A percentile compares a stretch with the other conserved stretches of the same genome.
Conservation (phyloP, 306 rosid genomes). For the Benincasa hispida region DNA sequence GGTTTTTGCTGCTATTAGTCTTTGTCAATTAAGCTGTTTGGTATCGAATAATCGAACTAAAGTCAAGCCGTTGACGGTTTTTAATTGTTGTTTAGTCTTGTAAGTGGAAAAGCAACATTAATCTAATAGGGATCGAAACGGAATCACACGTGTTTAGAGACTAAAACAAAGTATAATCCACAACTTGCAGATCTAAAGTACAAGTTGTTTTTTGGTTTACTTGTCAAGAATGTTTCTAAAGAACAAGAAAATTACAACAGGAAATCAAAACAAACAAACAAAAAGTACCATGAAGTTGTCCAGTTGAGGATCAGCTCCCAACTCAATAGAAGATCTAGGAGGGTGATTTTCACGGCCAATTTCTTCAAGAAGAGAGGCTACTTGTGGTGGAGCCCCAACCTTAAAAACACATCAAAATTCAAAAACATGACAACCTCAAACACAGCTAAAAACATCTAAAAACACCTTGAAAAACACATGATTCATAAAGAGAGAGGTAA, state of each 20-base stretch:
- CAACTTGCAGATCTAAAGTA: neutral
- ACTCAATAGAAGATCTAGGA: slow-evolving; percentile 16
- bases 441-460: no score
- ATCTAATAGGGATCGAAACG: neutral
- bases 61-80: no score
- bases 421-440: neutral
- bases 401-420: slow-evolving; percentile 12
- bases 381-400: slow-evolving; percentile 82
- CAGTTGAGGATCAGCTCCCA: slow-evolving; percentile 82
- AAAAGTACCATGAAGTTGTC: slow-evolving; percentile 63
- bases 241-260: neutral
- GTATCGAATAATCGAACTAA: no score
- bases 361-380: slow-evolving; percentile 50
- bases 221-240: neutral
- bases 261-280: neutral
- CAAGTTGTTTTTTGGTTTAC: neutral
- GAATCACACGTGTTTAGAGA: neutral
- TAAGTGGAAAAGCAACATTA: neutral
- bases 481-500: no score
- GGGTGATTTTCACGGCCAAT: slow-evolving; percentile 29
- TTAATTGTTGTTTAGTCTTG: neutral
- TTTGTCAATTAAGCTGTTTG: no score
- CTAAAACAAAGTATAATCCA: neutral
- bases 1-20: no score
- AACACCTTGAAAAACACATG: no score